Conservation (phyloP, 345 rosid species). For the Salix exigua region DNA sequence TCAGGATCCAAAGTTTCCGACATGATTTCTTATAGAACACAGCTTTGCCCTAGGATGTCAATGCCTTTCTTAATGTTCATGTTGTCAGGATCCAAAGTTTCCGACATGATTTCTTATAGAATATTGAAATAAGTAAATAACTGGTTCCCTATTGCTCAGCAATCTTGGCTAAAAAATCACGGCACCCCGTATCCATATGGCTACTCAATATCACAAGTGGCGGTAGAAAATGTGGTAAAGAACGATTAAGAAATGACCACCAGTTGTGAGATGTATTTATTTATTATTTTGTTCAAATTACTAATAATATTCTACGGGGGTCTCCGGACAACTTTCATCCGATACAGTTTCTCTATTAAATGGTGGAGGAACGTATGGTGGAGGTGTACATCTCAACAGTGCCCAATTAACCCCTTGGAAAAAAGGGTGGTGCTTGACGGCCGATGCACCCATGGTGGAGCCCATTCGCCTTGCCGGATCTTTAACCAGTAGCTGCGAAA, state of each 20-base stretch:
- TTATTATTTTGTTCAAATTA: neutral
- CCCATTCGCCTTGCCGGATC: constrained; percentile 77
- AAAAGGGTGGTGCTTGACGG: constrained; percentile 74
- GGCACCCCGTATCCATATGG: neutral
- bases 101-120: neutral
- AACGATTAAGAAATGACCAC: neutral
- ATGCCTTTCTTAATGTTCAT: neutral
- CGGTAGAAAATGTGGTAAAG: neutral
- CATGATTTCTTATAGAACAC: too few relatives aligned
- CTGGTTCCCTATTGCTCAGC: neutral
- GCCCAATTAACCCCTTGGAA: constrained; percentile 95
- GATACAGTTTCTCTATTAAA: constrained; percentile 54
- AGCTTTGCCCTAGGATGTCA: constrained; percentile 9
- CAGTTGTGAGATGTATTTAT: neutral
- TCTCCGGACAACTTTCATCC: constrained; percentile 62
- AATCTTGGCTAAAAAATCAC: neutral
- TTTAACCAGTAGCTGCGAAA: constrained; percentile 62
- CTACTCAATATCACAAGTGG: neutral
- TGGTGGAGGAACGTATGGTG: constrained; percentile 77
- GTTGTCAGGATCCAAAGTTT: neutral
- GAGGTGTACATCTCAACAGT: constrained; percentile 68
- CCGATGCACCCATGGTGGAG: constrained; percentile 73
- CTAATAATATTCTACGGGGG: constrained; percentile 75
- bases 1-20: too few relatives aligned
- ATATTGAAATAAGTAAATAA: neutral